Evolutionary conservation across 495 filamentous ascomycete genomes (phyloP), one percentile per base, ranked within the genome.

Genomic region (Xylaria curta): DNA sequence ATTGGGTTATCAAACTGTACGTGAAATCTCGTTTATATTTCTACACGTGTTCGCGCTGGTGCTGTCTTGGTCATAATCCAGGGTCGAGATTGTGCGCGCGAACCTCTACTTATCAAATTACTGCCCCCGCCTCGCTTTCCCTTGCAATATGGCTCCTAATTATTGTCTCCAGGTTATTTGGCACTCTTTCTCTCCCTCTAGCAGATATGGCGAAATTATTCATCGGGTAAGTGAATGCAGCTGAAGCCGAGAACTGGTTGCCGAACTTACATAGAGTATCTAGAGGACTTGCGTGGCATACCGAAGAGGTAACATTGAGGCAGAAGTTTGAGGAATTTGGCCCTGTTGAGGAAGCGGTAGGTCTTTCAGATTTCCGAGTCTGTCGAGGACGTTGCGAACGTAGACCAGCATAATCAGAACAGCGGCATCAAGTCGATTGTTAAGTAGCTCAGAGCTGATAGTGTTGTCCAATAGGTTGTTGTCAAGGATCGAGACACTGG

Each of bases 251-350:
- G 9, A 42, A 10, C 8, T 42, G 28, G 53, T 4, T 12, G 13
- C n/a, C 44, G 19, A 56, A 70, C 6, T 71, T 44, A 71, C 58
- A 65, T 24, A 19, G 5, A 4, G n/a, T 17, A 56, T 36, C 58
- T 74, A 98, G 95, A 76, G 95, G 95, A 87, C 94, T 98, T 74
- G 94, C 95, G 73, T 98, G 95, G 95, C 95, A 97, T 87, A 98
- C 95, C 63, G 94, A 95, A 80, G 95, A 98, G 82, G 79, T 79
- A 4, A 92, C 92, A 49, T 86, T 98, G 49, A 90, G 91, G 72
- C 79, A 89, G 70, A 97, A 97, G 78, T 98, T 98, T 83, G 91
- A 94, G 81, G 88, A 95, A 81, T 97, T 92, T 78, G 95, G 95
- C 31, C 81, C 82, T 36, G 91, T 98, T 69, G 93, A 97, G 79